phyloP scores from a whole-genome alignment of 2,329 filamentous ascomycete genomes.

The Colletotrichum agaves region DNA sequence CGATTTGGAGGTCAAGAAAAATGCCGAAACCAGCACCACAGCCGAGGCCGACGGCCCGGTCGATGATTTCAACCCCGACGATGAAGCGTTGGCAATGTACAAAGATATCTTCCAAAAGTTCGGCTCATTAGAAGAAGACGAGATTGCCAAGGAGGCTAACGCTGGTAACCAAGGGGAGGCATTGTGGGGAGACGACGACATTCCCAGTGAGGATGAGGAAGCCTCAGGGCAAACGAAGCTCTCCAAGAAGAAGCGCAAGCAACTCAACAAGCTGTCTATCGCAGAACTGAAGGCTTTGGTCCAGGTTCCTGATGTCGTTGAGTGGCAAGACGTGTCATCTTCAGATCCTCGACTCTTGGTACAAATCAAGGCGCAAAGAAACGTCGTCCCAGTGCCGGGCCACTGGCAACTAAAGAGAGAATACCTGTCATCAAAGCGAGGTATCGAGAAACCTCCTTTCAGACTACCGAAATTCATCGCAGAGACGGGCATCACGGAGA shows the following conservation, averaged over 20 bases:
- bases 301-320: slow-evolving; percentile 90
- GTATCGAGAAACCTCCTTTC: slow-evolving; percentile 95
- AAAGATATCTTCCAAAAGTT: slow-evolving; percentile 87
- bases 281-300: slow-evolving; percentile 95
- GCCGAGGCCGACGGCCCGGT: slow-evolving; percentile 60
- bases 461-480: slow-evolving; percentile 95
- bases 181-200: slow-evolving; percentile 85
- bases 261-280: slow-evolving; percentile 90
- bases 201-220: slow-evolving; percentile 85
- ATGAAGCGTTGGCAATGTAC: slow-evolving; percentile 86
- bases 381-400: slow-evolving; percentile 91
- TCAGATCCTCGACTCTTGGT: slow-evolving; percentile 89
- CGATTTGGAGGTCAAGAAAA: slow-evolving; percentile 57
- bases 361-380: slow-evolving; percentile 93
- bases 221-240: slow-evolving; percentile 73
- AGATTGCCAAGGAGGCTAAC: slow-evolving; percentile 71
- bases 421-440: slow-evolving; percentile 95
- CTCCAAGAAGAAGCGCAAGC: slow-evolving; percentile 95
- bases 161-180: slow-evolving; percentile 84
- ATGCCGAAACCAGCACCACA: slow-evolving; percentile 48
- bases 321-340: slow-evolving; percentile 96
- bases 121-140: slow-evolving; percentile 71
- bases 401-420: slow-evolving; percentile 98
- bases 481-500: slow-evolving; percentile 96
- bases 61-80: slow-evolving; percentile 74